A percentile compares a stretch with the other conserved stretches of the same genome.
These are phyloP conservation scores for Rickenella mellea DNA, from an alignment of 768 basidiomycete species.

Conservation along the genomic window DNA sequence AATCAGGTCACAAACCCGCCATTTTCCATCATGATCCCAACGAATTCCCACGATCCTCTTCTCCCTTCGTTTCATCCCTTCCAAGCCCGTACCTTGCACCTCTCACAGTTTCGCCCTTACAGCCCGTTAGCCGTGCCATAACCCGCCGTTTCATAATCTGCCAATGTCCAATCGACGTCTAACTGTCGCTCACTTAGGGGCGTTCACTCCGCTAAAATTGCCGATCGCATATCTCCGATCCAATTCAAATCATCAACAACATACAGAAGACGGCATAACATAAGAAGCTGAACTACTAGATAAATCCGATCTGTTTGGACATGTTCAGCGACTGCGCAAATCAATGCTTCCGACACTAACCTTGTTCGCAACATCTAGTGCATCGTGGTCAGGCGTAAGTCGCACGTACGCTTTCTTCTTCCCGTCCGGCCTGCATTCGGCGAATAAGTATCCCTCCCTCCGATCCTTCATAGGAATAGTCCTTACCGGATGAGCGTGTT, in stretches of 20 bases:
- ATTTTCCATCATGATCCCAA: no score
- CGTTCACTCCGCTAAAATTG: no score
- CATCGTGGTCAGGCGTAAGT: slow-evolving; percentile 91
- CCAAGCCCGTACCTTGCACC: no score
- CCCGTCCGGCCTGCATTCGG: slow-evolving; percentile 76
- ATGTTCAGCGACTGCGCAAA: background rate
- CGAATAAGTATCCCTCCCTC: background rate
- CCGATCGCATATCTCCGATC: no score
- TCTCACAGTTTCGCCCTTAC: no score
- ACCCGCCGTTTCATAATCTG: no score
- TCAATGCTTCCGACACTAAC: slow-evolving; percentile 26
- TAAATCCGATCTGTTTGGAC: slow-evolving; percentile 75
- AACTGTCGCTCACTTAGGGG: no score
- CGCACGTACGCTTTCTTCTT: slow-evolving; percentile 99
- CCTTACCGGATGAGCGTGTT: slow-evolving; percentile 95
- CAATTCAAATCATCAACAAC: background rate
- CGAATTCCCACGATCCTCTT: no score
- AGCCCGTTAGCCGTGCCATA: no score
- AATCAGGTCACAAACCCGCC: no score
- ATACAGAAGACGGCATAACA: background rate
- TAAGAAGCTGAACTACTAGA: slow-evolving; percentile 35
- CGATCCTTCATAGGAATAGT: background rate
- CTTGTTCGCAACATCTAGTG: slow-evolving; percentile 96
- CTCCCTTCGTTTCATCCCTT: no score
- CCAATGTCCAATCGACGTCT: no score